Base-by-base conservation (phyloP, 208 protist genomes). In the Leishmania tarentolae region DNA sequence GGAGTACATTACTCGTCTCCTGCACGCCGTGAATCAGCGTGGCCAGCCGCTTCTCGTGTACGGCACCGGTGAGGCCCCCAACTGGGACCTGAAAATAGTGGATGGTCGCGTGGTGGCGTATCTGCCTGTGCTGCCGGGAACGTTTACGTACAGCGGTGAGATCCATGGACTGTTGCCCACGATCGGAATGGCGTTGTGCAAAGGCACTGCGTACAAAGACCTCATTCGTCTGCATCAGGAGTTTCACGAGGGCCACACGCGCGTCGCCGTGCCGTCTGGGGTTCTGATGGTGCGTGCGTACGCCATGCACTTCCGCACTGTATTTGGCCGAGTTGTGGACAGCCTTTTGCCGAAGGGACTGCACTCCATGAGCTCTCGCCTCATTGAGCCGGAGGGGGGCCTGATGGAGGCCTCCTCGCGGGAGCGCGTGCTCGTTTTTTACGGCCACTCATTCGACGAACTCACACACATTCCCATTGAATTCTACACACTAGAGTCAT, bases 401-500 rank as follows among this genome's bases (percentile, higher is more conserved):
- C 66, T 79, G 44, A 76, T 75, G 0, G 81, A 87, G 37, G 72
- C 86, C 31, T 59, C 81, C 52, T 69, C 70, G 52, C 90, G 88
- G 46, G 89, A 97, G 69, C 90, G 93, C 50, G 96, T 94, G 35
- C 97, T 98, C 88, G 90, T 96, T 75, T 97, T 98, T 81, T 95
- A 92, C 83, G 95, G 95, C 37, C 84, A 92, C 46, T 93, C 90
- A 47, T 70, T 80, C 19, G 88, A 93, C 70, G 93, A 97, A 76
- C 86, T 98, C 73, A 96, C 90, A 5, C 90, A 93, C 87, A 88
- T 98, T 66, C 96, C 96, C 28, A 91, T 98, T 66, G 96, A 98
- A 81, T 97, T 98, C 88, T 98, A 92, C 86, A 97, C 92, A n/a
- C 77, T 97, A 42, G 95, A 98, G 85, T 93, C 93, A 11, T 98